A percentile compares a stretch with the other conserved stretches of the same genome.
Conservation (phyloP, 2,329 filamentous ascomycete species). For the Fusarium circinatum region DNA sequence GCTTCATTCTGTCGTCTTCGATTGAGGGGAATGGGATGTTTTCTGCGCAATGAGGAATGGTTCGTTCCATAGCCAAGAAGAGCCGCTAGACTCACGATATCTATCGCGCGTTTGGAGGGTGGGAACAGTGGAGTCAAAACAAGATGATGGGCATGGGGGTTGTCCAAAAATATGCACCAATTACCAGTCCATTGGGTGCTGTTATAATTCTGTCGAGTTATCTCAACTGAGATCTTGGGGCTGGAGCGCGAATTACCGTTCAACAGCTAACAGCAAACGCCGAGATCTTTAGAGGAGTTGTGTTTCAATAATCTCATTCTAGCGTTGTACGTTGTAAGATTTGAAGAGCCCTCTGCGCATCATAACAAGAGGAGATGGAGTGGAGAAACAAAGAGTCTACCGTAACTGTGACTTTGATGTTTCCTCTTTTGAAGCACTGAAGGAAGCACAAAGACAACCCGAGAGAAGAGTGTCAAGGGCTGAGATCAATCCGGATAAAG, state of each 20-base stretch:
- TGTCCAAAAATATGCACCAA: constrained; percentile 6
- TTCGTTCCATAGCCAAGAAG: constrained; percentile 19
- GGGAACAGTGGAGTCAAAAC: constrained; percentile 33
- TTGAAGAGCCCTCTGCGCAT: background rate
- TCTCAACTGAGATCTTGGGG: constrained; percentile 9
- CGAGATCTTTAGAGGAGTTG: background rate
- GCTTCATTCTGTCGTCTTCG: constrained; percentile 6
- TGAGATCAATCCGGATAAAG: constrained; percentile 27
- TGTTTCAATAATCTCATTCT: constrained; percentile 27
- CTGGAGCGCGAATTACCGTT: constrained; percentile 21
- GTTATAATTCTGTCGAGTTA: background rate
- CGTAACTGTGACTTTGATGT: background rate
- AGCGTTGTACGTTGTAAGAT: constrained; percentile 19
- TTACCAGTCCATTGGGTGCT: background rate
- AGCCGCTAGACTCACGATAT: constrained; percentile 30
- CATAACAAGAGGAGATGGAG: background rate
- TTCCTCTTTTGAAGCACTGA: background rate
- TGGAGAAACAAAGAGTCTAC: background rate
- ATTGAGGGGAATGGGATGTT: background rate
- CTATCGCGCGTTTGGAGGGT: constrained; percentile 32
- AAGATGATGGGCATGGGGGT: constrained; percentile 32
- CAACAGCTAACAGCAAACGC: constrained; percentile 6
- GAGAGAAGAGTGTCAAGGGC: constrained; percentile 11
- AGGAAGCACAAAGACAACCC: background rate
- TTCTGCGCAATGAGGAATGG: constrained; percentile 19